Conservation (phyloP, 495 filamentous ascomycete genomes). For the Penicillium manginii region DNA sequence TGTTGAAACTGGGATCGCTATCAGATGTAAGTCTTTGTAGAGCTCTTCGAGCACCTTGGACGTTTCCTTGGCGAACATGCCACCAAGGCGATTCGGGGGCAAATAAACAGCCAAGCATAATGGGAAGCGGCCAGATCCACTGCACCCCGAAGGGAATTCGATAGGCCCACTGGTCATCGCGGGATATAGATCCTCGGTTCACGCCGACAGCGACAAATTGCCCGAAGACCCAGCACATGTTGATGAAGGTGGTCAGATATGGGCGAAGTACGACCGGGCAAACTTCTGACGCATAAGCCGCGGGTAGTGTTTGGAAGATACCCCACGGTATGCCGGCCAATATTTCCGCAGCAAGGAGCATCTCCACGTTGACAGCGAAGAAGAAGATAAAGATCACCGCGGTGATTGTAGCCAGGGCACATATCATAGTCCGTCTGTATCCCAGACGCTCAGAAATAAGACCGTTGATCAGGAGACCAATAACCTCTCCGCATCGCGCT, state of each 20-base stretch:
- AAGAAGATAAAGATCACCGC: slow-evolving; percentile 70
- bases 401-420: slow-evolving; percentile 56
- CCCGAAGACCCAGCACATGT: slow-evolving; percentile 75
- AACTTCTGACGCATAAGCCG: slow-evolving; percentile 75
- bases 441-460: slow-evolving; percentile 67
- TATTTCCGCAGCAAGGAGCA: slow-evolving; percentile 68
- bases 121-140: slow-evolving; percentile 74
- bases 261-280: slow-evolving; percentile 68
- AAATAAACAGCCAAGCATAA: slow-evolving; percentile 63
- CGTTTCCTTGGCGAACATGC: slow-evolving; percentile 66
- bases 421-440: slow-evolving; percentile 64
- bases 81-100: slow-evolving; percentile 78
- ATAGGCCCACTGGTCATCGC: slow-evolving; percentile 59
- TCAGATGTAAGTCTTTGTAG: slow-evolving; percentile 61
- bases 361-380: slow-evolving; percentile 63
- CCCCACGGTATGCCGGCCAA: slow-evolving; percentile 76
- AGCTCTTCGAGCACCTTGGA: slow-evolving; percentile 56
- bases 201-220: slow-evolving; percentile 70
- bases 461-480: slow-evolving; percentile 70
- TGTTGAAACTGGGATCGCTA: slow-evolving; percentile 57
- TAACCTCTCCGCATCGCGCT: slow-evolving; percentile 60
- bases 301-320: slow-evolving; percentile 71
- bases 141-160: slow-evolving; percentile 68
- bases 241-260: slow-evolving; percentile 73
- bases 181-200: slow-evolving; percentile 51